A percentile compares a stretch with the other conserved stretches of the same genome.
phyloP scores from a whole-genome alignment of 176 grass and related monocot genomes.

The Avena insularis region DNA sequence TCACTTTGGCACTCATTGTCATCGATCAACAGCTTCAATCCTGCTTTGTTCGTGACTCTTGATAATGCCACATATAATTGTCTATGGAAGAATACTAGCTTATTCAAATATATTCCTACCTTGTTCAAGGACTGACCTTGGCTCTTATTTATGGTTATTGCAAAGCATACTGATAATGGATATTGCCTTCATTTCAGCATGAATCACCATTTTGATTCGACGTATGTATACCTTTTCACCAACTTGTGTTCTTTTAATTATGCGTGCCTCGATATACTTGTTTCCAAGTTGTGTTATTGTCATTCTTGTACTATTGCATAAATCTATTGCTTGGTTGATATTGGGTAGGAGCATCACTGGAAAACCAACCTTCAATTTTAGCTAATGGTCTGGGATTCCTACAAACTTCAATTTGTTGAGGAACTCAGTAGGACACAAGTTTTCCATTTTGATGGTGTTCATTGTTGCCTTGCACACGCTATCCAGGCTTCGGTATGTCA shows the following conservation, averaged over 20 bases:
- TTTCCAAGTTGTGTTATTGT: not conserved
- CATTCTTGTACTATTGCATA: not conserved
- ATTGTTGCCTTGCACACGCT: not conserved
- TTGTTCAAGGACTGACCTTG: too few relatives aligned
- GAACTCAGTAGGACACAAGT: not conserved
- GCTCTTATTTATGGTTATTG: too few relatives aligned
- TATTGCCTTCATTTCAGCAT: too few relatives aligned
- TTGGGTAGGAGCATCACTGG: not conserved
- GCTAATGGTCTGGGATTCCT: not conserved
- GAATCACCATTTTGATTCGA: not conserved
- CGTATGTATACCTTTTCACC: not conserved
- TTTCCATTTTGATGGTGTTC: not conserved
- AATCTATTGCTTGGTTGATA: not conserved
- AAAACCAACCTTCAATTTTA: not conserved
- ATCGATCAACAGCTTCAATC: not conserved
- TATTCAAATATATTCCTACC: too few relatives aligned
- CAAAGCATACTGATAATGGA: too few relatives aligned
- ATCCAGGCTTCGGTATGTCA: not conserved
- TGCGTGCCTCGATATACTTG: not conserved
- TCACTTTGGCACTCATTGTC: not conserved
- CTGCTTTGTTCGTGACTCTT: not conserved
- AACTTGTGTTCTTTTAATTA: not conserved
- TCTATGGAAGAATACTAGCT: not conserved
- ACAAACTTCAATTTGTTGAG: too few relatives aligned
- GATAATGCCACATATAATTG: slow-evolving; percentile 4